Evolutionary conservation across 331 rosid species (phyloP).

Genomic region (Malus hybrid): DNA sequence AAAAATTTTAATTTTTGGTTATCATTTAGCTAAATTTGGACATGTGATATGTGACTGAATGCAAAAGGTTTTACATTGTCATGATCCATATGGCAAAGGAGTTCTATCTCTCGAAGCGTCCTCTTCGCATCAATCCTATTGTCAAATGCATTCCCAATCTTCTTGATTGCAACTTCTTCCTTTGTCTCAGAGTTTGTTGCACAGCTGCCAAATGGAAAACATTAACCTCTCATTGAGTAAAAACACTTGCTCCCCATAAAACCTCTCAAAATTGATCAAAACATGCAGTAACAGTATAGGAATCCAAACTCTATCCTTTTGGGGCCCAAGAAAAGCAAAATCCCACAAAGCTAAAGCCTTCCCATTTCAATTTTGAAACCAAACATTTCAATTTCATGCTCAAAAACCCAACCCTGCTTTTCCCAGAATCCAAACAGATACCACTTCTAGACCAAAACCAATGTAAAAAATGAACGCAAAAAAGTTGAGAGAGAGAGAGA

Average conservation of each 20-base stretch:
- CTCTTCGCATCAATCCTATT: constrained; percentile 60
- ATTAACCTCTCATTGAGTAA: background rate
- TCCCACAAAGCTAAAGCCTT: background rate
- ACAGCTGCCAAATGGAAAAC: constrained; percentile 39
- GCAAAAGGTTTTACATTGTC: constrained; percentile 38
- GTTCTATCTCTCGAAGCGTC: constrained; percentile 60
- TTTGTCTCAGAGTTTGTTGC: constrained; percentile 56
- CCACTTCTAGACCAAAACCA: background rate
- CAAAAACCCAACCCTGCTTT: background rate
- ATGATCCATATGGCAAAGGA: constrained; percentile 62
- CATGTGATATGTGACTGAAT: background rate
- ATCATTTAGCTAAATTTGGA: background rate
- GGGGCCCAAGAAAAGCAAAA: background rate
- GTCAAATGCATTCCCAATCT: constrained; percentile 59
- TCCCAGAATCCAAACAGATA: background rate
- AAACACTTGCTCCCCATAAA: background rate
- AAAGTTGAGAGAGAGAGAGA: background rate
- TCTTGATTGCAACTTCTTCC: constrained; percentile 58
- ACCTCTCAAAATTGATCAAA: background rate
- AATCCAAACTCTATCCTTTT: background rate
- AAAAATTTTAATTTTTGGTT: background rate
- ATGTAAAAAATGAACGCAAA: background rate
- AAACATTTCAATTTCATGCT: background rate
- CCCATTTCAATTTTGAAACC: background rate
- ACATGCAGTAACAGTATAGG: background rate